Base-by-base conservation (phyloP, 345 rosid genomes). In the Eucalyptus shirleyi region DNA sequence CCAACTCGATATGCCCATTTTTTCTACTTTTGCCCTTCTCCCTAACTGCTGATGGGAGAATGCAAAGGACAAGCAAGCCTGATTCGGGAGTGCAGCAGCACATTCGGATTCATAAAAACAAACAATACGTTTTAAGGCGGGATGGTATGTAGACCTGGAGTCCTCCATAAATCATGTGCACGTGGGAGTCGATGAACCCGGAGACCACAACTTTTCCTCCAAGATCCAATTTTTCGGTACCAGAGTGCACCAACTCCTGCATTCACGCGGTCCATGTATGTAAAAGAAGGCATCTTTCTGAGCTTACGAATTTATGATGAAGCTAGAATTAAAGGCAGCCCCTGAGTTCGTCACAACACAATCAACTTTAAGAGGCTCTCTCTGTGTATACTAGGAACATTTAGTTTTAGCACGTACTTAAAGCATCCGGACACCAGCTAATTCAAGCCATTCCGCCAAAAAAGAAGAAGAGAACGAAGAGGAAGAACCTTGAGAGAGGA, bases 181-280 rank as follows among this genome's bases (percentile, higher is more conserved):
- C 98, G 88, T 98, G 99, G 72, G 99, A 98, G 93, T 98, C 99
- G 90, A 98, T 94, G 93, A 97, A 94, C 88, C 99, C 99, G 65
- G 99, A 98, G 89, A 98, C 95, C 87, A 98, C 95, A 89, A 97
- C 86, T 92, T 95, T 98, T 56, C 98, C 98, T 86, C 93, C 94
- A 69, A 97, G 91, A 93, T 98, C 92, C 94, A 97, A 42, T 93
- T 90, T 93, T 91, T 91, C 86, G 32, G 97, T 96, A 65, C 90
- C 95, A 91, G 89, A 88, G 89, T 95, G 97, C 5, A 92, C 89
- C 90, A 95, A 91, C 86, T 92, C 95, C 98, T 98, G 93, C 91
- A 89, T 34, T 82, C 77, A 87, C 62, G 17, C 56, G 50, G 88
- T 12, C 53, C 88, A 85, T 45, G 47, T n/a, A 86, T 40, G 40